A percentile compares a stretch with the other conserved stretches of the same genome.
These are phyloP conservation scores for Pseudozyma hubeiensis DNA, from an alignment of 1,284 basidiomycete genomes.

Conservation along the genomic window DNA sequence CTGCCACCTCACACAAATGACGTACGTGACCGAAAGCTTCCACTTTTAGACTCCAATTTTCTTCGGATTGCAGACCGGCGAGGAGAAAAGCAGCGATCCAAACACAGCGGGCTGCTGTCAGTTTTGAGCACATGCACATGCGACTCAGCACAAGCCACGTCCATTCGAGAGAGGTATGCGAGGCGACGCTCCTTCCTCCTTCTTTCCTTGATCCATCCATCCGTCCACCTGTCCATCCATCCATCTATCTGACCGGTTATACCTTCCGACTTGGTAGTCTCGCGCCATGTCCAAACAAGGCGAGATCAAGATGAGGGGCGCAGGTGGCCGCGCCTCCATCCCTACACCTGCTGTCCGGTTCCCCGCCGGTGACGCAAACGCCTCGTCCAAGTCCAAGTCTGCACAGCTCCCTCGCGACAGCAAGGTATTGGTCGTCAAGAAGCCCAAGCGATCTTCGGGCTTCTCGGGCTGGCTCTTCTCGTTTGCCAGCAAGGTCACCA, in stretches of 20 bases:
- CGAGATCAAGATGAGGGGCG: slow-evolving; percentile 21
- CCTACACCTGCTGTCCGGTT: slow-evolving; percentile 43
- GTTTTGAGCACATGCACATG: background rate
- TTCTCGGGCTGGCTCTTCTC: slow-evolving; percentile 45
- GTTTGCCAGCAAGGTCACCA: slow-evolving; percentile 40
- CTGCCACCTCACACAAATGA: too few species aligned
- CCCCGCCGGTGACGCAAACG: slow-evolving; percentile 17
- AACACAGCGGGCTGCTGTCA: background rate
- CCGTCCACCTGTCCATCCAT: slow-evolving; percentile 18
- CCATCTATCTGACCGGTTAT: background rate
- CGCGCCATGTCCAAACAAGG: slow-evolving; percentile 15
- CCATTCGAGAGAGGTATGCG: background rate
- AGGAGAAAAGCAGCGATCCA: background rate
- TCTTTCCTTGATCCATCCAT: slow-evolving; percentile 2
- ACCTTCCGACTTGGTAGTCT: too few species aligned
- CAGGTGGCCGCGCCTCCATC: slow-evolving; percentile 38
- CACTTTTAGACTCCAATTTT: too few species aligned
- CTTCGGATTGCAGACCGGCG: too few species aligned
- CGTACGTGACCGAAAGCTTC: too few species aligned
- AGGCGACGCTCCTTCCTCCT: background rate
- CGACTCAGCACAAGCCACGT: slow-evolving; percentile 31
- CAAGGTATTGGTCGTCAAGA: background rate
- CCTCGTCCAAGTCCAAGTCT: slow-evolving; percentile 10
- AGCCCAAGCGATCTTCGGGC: slow-evolving; percentile 21
- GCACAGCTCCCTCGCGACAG: slow-evolving; percentile 13